These are phyloP conservation scores for Thalassiosira mediterranea DNA, from an alignment of 352 stramenopile species.

Conservation along the genomic window DNA sequence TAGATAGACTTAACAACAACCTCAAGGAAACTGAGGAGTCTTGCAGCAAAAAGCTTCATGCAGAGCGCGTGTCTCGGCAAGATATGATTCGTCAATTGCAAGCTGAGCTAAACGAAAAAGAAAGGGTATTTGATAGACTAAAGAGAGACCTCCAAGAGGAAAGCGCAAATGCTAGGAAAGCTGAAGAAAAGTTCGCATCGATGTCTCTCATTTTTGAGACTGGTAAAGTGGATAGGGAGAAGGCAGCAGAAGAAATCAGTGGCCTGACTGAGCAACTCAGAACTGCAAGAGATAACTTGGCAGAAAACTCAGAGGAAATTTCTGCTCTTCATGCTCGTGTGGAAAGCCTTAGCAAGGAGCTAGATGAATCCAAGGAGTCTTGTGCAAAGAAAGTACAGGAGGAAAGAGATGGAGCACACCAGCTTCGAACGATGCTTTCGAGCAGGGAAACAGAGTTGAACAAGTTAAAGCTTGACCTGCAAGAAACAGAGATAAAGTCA, in stretches of 20 bases:
- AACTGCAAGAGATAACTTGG: slow-evolving; percentile 15
- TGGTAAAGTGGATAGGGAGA: neutral
- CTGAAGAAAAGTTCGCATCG: neutral
- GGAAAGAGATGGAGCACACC: slow-evolving; percentile 14
- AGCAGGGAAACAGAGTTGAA: slow-evolving; percentile 11
- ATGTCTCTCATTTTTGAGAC: neutral
- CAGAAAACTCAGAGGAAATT: slow-evolving; percentile 19
- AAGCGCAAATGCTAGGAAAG: neutral
- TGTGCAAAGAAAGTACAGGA: slow-evolving; percentile 28
- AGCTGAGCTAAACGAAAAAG: neutral
- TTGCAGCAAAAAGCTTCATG: too few relatives aligned
- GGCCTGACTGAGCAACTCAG: slow-evolving; percentile 4
- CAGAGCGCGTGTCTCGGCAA: too few relatives aligned
- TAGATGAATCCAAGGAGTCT: slow-evolving; percentile 15
- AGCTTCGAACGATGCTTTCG: slow-evolving; percentile 3
- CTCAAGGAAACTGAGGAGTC: too few relatives aligned
- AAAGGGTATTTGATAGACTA: neutral
- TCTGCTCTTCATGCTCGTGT: slow-evolving; percentile 13
- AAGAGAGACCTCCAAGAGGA: neutral
- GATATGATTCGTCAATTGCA: neutral
- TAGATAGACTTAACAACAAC: too few relatives aligned
- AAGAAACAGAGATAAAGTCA: neutral
- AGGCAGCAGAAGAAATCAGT: neutral
- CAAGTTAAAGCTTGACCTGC: slow-evolving; percentile 6
- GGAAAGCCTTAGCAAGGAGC: slow-evolving; percentile 10